A percentile compares a stretch with the other conserved stretches of the same genome.
These are phyloP conservation scores for Aspergillus baeticus DNA, from an alignment of 495 filamentous ascomycete species.

Conservation along the genomic window DNA sequence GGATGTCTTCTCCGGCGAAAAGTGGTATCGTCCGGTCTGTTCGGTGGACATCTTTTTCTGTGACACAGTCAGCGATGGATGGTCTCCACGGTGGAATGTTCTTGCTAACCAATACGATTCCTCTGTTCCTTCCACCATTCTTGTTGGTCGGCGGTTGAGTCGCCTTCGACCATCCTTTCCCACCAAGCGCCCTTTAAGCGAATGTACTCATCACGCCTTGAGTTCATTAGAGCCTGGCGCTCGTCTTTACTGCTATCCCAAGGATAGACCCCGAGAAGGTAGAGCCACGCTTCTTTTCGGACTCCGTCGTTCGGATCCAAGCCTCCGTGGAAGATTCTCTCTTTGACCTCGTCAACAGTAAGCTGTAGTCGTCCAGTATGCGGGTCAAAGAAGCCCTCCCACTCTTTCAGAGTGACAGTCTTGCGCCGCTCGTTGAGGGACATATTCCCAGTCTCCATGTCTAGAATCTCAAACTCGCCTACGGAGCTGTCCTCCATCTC, in stretches of 20 bases:
- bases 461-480: conserved; percentile 92
- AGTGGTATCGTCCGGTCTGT: conserved; percentile 91
- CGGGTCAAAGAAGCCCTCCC: conserved; percentile 80
- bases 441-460: conserved; percentile 70
- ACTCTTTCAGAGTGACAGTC: conserved; percentile 77
- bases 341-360: conserved; percentile 89
- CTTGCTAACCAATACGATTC: conserved; percentile 77
- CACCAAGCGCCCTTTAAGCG: conserved; percentile 94
- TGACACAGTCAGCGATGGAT: too few relatives aligned
- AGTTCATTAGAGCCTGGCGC: conserved; percentile 74
- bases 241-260: conserved; percentile 87
- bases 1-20: conserved; percentile 94
- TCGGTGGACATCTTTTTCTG: conserved; percentile 97
- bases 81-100: not conserved
- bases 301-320: conserved; percentile 86
- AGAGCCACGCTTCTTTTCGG: conserved; percentile 94
- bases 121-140: conserved; percentile 98
- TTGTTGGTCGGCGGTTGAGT: conserved; percentile 68
- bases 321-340: conserved; percentile 93
- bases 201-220: conserved; percentile 88
- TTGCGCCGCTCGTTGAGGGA: conserved; percentile 71
- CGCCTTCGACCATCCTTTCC: conserved; percentile 85
- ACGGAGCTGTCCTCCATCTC: conserved; percentile 92
- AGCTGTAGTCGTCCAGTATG: conserved; percentile 69
- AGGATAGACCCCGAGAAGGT: conserved; percentile 83